Conservation (phyloP, 495 filamentous ascomycete species). For the Cenococcum geophilum region DNA sequence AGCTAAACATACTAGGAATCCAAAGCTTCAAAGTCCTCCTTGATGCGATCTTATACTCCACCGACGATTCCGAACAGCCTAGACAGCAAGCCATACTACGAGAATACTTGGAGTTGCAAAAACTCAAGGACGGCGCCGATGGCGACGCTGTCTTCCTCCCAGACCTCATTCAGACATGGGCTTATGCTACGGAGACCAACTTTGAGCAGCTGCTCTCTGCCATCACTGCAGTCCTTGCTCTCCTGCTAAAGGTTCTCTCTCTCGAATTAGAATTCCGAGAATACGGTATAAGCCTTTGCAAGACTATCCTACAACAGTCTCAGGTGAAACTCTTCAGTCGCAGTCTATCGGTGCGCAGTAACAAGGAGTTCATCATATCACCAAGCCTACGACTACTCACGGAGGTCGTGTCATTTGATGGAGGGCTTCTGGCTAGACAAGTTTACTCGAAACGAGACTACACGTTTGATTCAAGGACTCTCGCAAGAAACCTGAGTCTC, state of each 20-base stretch:
- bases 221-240: constrained; percentile 66
- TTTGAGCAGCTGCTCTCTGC: constrained; percentile 69
- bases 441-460: constrained; percentile 63
- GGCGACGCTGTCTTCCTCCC: constrained; percentile 56
- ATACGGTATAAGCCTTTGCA: constrained; percentile 64
- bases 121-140: constrained; percentile 48
- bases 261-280: constrained; percentile 61
- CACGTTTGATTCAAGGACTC: constrained; percentile 57
- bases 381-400: constrained; percentile 73
- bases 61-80: constrained; percentile 29
- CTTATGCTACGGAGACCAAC: constrained; percentile 61
- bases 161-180: constrained; percentile 75
- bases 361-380: constrained; percentile 78
- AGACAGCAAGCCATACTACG: constrained; percentile 51
- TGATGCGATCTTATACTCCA: constrained; percentile 50
- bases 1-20: constrained; percentile 49
- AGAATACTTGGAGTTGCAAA: constrained; percentile 65
- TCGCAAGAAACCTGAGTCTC: constrained; percentile 56
- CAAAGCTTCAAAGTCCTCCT: constrained; percentile 73
- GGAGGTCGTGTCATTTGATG: constrained; percentile 74
- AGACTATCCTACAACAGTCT: constrained; percentile 63
- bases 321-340: constrained; percentile 66
- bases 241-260: constrained; percentile 69
- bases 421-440: constrained; percentile 63
- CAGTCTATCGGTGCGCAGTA: constrained; percentile 63